Evolutionary conservation across 164 flowering plant species (phyloP).

Genomic region (Vitis rotundifolia): DNA sequence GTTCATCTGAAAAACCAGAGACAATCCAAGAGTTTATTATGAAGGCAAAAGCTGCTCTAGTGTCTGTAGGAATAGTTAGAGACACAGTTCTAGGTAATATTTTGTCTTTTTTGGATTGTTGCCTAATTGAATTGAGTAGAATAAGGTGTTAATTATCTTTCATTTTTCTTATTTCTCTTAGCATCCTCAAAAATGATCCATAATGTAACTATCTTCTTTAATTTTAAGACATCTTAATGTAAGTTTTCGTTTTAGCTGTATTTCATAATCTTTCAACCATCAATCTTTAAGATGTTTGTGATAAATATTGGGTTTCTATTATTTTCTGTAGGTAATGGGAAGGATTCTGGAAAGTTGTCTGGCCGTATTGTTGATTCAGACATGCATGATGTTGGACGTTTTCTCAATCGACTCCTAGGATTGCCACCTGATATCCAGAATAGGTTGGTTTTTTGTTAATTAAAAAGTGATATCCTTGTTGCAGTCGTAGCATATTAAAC

Average conservation of each 20-base stretch:
- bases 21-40: slow-evolving; percentile 61
- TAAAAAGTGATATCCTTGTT: slow-evolving; percentile 2
- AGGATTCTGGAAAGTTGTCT: slow-evolving; percentile 65
- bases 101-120: background rate
- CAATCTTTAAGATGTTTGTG: background rate
- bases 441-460: slow-evolving; percentile 43
- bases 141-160: background rate
- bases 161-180: background rate
- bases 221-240: background rate
- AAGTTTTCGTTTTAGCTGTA: background rate
- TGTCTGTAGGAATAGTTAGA: slow-evolving; percentile 91
- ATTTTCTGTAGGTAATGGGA: slow-evolving; percentile 60
- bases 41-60: slow-evolving; percentile 90
- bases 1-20: slow-evolving; percentile 81
- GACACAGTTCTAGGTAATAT: slow-evolving; percentile 68
- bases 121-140: background rate
- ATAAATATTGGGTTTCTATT: background rate
- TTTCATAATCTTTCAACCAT: background rate
- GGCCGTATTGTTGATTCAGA: slow-evolving; percentile 96
- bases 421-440: slow-evolving; percentile 96
- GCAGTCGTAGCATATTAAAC: slow-evolving; percentile 9
- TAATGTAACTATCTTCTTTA: too few species aligned
- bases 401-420: slow-evolving; percentile 90
- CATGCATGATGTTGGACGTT: slow-evolving; percentile 98
- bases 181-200: too few species aligned